Conservation (phyloP, 345 rosid genomes). For the Diplotaxis tenuifolia region DNA sequence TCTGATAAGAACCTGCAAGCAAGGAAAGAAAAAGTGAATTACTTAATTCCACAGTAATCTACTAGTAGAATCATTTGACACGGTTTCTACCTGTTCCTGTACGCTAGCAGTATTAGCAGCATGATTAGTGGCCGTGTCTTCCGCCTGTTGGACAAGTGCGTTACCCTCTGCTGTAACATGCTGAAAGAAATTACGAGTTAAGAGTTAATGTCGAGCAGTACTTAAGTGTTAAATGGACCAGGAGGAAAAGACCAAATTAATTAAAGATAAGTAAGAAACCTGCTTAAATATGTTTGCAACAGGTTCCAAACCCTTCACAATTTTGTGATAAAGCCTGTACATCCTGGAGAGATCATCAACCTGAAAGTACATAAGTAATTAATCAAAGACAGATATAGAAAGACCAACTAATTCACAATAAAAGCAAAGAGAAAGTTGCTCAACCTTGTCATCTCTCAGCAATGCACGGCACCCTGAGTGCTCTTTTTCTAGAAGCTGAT, state of each 20-base stretch:
- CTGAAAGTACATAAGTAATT: constrained; percentile 38
- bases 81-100: constrained; percentile 74
- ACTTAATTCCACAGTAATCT: background rate
- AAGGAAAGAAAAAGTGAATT: constrained; percentile 14
- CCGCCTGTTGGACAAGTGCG: constrained; percentile 85
- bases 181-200: constrained; percentile 40
- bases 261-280: constrained; percentile 43
- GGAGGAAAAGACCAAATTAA: constrained; percentile 11
- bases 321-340: constrained; percentile 82
- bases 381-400: background rate
- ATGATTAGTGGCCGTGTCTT: constrained; percentile 25
- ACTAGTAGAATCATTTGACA: background rate
- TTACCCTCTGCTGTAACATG: constrained; percentile 89
- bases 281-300: constrained; percentile 82
- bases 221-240: background rate
- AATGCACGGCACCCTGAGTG: constrained; percentile 85
- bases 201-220: background rate
- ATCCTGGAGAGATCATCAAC: constrained; percentile 94
- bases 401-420: background rate
- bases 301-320: constrained; percentile 75
- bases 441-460: constrained; percentile 90
- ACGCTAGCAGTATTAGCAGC: constrained; percentile 54
- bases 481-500: constrained; percentile 79
- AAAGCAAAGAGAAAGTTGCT: background rate
- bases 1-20: constrained; percentile 70